Conservation (phyloP, 202 grass and related monocot species). For the Musa balbisiana region DNA sequence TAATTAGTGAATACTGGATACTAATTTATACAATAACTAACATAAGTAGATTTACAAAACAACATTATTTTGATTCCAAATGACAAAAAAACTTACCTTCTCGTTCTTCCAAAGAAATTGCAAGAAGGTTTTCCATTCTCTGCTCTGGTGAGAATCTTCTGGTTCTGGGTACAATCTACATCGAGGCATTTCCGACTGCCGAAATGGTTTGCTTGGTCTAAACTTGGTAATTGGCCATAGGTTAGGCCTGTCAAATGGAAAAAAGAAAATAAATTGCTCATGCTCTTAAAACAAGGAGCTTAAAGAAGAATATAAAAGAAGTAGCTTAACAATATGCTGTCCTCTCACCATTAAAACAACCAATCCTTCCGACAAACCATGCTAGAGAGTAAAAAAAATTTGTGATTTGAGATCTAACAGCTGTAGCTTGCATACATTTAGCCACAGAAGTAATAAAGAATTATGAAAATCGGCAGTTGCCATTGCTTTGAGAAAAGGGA, state of each 20-base stretch:
- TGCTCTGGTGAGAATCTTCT: conserved; percentile 32
- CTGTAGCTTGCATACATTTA: background rate
- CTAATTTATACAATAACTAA: conserved; percentile 4
- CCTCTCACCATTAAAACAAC: background rate
- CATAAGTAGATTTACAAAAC: background rate
- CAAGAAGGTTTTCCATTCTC: conserved; percentile 53
- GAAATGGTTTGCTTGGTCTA: conserved; percentile 25
- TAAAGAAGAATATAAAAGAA: background rate
- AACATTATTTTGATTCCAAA: background rate
- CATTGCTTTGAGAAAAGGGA: background rate
- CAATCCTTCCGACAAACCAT: too few relatives aligned
- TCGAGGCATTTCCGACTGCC: conserved; percentile 28
- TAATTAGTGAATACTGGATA: conserved; percentile 5
- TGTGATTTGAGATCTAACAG: too few relatives aligned
- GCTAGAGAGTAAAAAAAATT: too few relatives aligned
- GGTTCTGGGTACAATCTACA: conserved; percentile 50
- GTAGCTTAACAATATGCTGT: background rate
- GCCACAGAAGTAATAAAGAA: background rate
- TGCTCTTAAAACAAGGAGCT: background rate
- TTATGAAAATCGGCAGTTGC: background rate
- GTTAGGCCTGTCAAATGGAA: conserved; percentile 20
- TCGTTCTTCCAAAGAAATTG: conserved; percentile 31
- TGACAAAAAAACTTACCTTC: conserved; percentile 37
- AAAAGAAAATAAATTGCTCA: conserved; percentile 2
- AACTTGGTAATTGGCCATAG: conserved; percentile 46